Conservation (phyloP, 2,329 filamentous ascomycete genomes). For the Colletotrichum graminicola region DNA sequence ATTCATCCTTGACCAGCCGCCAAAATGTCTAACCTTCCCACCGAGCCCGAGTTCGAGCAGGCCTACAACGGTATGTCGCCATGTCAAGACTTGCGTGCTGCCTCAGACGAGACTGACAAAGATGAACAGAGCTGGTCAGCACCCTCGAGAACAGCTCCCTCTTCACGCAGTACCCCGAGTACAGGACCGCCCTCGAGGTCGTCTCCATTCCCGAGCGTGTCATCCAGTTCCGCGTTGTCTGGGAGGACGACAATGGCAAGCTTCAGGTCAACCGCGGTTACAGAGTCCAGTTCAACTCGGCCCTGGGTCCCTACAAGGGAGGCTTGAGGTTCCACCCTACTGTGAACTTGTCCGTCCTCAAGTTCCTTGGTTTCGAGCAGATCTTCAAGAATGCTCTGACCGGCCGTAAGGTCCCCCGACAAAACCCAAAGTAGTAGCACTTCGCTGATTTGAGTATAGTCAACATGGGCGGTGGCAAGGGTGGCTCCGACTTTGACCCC, state of each 20-base stretch:
- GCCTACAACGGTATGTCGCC: constrained; percentile 84
- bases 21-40: constrained; percentile 83
- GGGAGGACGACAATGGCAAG: constrained; percentile 93
- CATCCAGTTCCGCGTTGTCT: constrained; percentile 96
- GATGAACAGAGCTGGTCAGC: constrained; percentile 83
- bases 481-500: constrained; percentile 97
- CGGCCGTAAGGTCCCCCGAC: constrained; percentile 73
- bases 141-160: constrained; percentile 94
- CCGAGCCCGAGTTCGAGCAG: constrained; percentile 98
- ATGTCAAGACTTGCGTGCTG: constrained; percentile 16
- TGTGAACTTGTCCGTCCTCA: constrained; percentile 80
- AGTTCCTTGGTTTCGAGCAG: constrained; percentile 99
- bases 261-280: constrained; percentile 97
- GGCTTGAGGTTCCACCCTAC: constrained; percentile 94
- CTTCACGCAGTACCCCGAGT: constrained; percentile 94
- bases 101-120: constrained; percentile 42
- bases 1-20: constrained; percentile 44
- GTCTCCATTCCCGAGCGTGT: constrained; percentile 93
- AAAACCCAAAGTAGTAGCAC: neutral
- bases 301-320: constrained; percentile 97
- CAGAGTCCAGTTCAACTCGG: constrained; percentile 98
- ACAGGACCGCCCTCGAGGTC: constrained; percentile 89
- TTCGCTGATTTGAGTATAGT: constrained; percentile 60
- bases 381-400: constrained; percentile 99
- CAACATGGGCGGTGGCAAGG: constrained; percentile 97